Conservation (phyloP, 108 stramenopile species). For the Pseudonitzschia pungens region DNA sequence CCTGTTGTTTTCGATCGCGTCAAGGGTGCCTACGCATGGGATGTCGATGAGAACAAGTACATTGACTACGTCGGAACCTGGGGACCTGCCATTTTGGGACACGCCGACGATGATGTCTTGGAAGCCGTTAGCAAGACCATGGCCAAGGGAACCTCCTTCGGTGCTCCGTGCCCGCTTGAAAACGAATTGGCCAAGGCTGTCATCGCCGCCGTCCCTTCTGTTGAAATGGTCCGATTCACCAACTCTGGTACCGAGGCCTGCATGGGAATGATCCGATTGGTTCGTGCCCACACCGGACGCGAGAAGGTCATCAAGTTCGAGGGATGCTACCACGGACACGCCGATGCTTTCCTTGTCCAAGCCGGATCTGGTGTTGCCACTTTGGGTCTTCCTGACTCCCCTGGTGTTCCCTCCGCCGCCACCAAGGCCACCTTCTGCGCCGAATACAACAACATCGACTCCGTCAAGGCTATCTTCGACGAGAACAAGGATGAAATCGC, state of each 20-base stretch:
- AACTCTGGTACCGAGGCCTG: slow-evolving; percentile 99
- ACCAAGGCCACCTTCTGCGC: slow-evolving; percentile 94
- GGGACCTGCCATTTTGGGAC: slow-evolving; percentile 98
- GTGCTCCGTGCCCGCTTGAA: slow-evolving; percentile 94
- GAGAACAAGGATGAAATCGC: slow-evolving; percentile 93
- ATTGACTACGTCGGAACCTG: slow-evolving; percentile 97
- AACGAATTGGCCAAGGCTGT: slow-evolving; percentile 96
- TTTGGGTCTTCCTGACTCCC: slow-evolving; percentile 96
- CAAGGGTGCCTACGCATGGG: slow-evolving; percentile 98
- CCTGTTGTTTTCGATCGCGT: slow-evolving; percentile 96
- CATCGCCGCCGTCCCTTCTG: slow-evolving; percentile 95
- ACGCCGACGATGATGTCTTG: slow-evolving; percentile 96
- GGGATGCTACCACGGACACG: slow-evolving; percentile 99
- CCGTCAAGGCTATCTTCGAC: slow-evolving; percentile 86
- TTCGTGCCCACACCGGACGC: slow-evolving; percentile 92
- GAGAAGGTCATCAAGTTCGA: slow-evolving; percentile 99
- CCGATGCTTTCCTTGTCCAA: slow-evolving; percentile 97
- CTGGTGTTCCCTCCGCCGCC: slow-evolving; percentile 91
- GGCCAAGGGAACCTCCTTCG: slow-evolving; percentile 97
- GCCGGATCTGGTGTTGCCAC: slow-evolving; percentile 98
- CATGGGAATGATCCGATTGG: slow-evolving; percentile 99
- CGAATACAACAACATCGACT: slow-evolving; percentile 95
- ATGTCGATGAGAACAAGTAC: slow-evolving; percentile 97
- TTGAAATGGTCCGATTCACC: slow-evolving; percentile 99
- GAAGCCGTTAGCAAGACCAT: slow-evolving; percentile 88